Evolutionary conservation across 2,329 filamentous ascomycete species (phyloP).

Genomic region (Alternaria rosae): DNA sequence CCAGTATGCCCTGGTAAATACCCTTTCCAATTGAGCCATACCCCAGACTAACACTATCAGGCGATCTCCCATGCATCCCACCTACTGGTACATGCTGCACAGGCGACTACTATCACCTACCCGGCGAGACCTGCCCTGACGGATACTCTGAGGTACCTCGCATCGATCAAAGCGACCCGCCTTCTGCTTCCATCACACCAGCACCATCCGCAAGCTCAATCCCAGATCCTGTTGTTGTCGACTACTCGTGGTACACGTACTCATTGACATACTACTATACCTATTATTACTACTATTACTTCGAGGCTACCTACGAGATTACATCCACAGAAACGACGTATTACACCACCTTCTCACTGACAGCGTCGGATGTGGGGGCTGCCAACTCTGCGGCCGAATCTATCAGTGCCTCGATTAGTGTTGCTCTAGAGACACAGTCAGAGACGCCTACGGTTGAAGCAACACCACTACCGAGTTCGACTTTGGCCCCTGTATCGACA

Average conservation of each 20-base stretch:
- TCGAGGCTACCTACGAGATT: not conserved
- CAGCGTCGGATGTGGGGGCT: not conserved
- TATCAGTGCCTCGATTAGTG: not conserved
- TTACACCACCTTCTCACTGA: not conserved
- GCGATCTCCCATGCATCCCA: not conserved
- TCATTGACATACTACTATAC: not conserved
- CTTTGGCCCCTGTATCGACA: not conserved
- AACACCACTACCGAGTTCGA: not conserved
- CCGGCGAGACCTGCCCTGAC: not conserved
- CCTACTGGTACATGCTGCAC: not conserved
- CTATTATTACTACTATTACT: conserved; percentile 1
- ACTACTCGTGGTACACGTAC: conserved; percentile 1
- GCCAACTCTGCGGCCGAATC: not conserved
- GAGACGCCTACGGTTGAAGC: conserved; percentile 1
- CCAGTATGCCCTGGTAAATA: not conserved
- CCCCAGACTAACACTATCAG: not conserved
- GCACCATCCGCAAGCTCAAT: not conserved
- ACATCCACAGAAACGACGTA: not conserved
- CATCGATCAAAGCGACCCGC: not conserved
- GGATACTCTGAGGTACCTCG: not conserved
- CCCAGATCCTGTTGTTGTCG: not conserved
- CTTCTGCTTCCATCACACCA: not conserved
- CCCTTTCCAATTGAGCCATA: not conserved
- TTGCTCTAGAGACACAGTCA: not conserved
- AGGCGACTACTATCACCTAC: conserved; percentile 1